Evolutionary conservation across 257 asterid genomes (phyloP), one percentile per base, ranked within the genome.

Genomic region (Solanum chilense): DNA sequence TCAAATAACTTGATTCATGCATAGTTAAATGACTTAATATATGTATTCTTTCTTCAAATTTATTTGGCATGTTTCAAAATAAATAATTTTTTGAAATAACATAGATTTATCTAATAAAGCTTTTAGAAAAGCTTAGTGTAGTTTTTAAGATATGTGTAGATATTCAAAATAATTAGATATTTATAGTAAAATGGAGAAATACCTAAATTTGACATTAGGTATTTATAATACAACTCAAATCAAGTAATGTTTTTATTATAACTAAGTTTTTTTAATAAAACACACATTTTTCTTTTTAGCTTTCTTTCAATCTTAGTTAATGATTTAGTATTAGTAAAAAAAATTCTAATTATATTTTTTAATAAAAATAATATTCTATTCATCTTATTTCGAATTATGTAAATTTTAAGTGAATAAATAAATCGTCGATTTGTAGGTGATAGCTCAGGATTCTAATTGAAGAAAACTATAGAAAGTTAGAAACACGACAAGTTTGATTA

Each of bases 271-370:
- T 52, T 52, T 33, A 7, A 7, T 9, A 52, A 6, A 52, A 52
- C 7, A 52, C 11, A 52, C 3, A 18, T 52, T 52, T 52, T 52
- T 2, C n/a, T 52, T 52, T 18, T 10, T 52, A 52, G 4, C n/a
- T 18, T 52, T 0, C n/a, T 52, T 52, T 1, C 0, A 0, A 56
- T 56, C 2, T 56, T 56, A 52, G 11, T 52, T 18, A 52, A 52
- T 0, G 62, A 52, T 52, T 0, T 52, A 7, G n/a, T 0, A 0
- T 2, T 1, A 56, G n/a, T 56, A 56, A 10, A 18, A 56, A 0
- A 33, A 33, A 3, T 3, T 52, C 23, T 3, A 0, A 52, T 56
- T 2, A 18, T 56, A 56, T 5, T 56, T 56, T 56, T 56, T 9
- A 7, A 56, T 56, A 56, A 56, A 7, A 56, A 7, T 56, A 56